phyloP scores from a whole-genome alignment of 163 green algal genomes.

The Volvox carteri region DNA sequence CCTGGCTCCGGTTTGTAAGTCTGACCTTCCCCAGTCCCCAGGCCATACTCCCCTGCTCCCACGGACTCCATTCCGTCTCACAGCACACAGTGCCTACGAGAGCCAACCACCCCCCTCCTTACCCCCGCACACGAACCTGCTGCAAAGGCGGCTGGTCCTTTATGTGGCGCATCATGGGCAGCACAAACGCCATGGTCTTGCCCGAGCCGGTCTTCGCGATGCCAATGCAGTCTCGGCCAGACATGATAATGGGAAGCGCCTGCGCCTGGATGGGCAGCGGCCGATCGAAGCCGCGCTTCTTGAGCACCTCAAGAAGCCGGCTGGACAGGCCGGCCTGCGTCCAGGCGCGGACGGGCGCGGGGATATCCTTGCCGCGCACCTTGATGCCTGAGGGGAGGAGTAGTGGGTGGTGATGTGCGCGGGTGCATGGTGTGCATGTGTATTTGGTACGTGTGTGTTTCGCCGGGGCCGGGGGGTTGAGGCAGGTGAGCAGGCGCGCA shows the following conservation, averaged over 20 bases:
- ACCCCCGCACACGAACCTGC: no score
- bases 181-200: slow-evolving; percentile 98
- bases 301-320: slow-evolving; percentile 82
- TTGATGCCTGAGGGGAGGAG: slow-evolving; percentile 48
- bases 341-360: slow-evolving; percentile 93
- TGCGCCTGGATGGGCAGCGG: slow-evolving; percentile 96
- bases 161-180: slow-evolving; percentile 97
- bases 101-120: no score
- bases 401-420: background rate
- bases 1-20: no score
- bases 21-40: no score
- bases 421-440: no score
- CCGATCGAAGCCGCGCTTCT: slow-evolving; percentile 83
- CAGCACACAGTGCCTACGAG: no score
- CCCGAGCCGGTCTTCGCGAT: slow-evolving; percentile 98
- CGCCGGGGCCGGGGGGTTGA: no score
- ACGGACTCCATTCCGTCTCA: no score
- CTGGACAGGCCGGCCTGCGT: slow-evolving; percentile 80
- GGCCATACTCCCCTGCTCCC: no score
- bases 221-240: slow-evolving; percentile 96
- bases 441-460: no score
- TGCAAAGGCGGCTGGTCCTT: slow-evolving; percentile 91
- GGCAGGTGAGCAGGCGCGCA: no score
- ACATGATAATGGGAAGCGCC: slow-evolving; percentile 97
- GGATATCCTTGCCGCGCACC: slow-evolving; percentile 90